Base-by-base conservation (phyloP, 2,329 filamentous ascomycete genomes). In the Sclerotiophoma versabilis region DNA sequence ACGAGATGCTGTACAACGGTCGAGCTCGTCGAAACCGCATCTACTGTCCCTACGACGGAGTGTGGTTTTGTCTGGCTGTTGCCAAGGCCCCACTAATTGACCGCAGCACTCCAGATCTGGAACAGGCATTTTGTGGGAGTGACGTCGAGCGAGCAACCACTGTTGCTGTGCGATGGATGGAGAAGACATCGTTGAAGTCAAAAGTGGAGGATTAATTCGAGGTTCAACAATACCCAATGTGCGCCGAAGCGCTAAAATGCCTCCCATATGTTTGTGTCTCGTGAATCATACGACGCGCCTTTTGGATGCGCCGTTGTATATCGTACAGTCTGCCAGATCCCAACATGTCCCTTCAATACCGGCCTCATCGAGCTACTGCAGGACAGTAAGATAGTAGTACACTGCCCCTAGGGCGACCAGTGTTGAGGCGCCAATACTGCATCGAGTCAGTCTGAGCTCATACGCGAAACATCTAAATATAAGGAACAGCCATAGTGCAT, bases 361-460 rank as follows among this genome's bases (percentile, higher is more conserved):
- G 25, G 7, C 14, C 30, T 10, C 12, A 17, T 30, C 23, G 3
- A 7, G 12, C 37, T 47, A 47, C 22, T 37, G 23, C 17, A 47
- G 8, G 30, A 17, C 20, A 26, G 32, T 38, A 10, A 51, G 11
- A 17, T 48, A 56, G 37, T 43, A 56, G 17, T 23, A 51, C 17
- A 42, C 37, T 14, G 43, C 53, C 29, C 44, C 48, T 5, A 33
- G 32, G 15, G 37, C 48, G 10, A 56, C 43, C n/a, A 51, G 15
- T 30, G 43, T 45, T n/a, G 53, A 43, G 11, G 51, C 29, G 19
- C 47, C 38, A 27, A 56, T 45, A 29, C 51, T 48, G 32, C 12
- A 27, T 23, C 5, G 1, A 19, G 48, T 56, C 27, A 56, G 48
- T 47, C 5, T 25, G 3, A 26, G 34, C n/a, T 9, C 7, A 10